These are phyloP conservation scores for Casuarina equisetifolia DNA, from an alignment of 306 rosid genomes.

Conservation along the genomic window DNA sequence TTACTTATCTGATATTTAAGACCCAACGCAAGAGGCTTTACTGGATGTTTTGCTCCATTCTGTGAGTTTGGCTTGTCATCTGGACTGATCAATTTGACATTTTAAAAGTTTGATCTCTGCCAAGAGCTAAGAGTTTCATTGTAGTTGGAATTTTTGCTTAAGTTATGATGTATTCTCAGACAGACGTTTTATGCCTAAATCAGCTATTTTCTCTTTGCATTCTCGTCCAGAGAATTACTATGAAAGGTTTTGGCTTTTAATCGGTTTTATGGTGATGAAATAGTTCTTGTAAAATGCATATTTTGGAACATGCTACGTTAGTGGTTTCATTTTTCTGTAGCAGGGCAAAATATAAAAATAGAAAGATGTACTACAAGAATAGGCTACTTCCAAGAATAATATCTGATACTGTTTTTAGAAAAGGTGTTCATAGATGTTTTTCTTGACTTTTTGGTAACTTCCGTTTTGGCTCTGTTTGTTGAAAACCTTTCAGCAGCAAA, in stretches of 20 bases:
- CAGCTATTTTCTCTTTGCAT: background rate
- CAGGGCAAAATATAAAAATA: background rate
- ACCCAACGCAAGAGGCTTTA: background rate
- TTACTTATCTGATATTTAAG: background rate
- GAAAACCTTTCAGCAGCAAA: background rate
- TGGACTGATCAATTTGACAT: background rate
- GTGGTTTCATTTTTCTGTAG: background rate
- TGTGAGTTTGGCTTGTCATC: background rate
- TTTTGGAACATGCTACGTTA: background rate
- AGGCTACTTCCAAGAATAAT: background rate
- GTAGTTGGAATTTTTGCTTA: background rate
- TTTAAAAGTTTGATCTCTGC: background rate
- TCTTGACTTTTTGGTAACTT: background rate
- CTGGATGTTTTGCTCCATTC: slow-evolving; percentile 2
- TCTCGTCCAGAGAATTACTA: background rate
- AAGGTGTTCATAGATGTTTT: background rate
- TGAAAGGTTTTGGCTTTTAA: background rate
- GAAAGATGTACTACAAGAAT: background rate
- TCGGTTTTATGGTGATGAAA: background rate
- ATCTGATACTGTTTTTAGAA: background rate
- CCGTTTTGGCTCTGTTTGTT: background rate
- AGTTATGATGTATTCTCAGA: background rate
- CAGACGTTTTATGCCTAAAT: background rate
- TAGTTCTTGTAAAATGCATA: background rate
- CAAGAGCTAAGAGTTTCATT: background rate